Conservation (phyloP, 345 rosid species). For the Bruguiera sexangula region DNA sequence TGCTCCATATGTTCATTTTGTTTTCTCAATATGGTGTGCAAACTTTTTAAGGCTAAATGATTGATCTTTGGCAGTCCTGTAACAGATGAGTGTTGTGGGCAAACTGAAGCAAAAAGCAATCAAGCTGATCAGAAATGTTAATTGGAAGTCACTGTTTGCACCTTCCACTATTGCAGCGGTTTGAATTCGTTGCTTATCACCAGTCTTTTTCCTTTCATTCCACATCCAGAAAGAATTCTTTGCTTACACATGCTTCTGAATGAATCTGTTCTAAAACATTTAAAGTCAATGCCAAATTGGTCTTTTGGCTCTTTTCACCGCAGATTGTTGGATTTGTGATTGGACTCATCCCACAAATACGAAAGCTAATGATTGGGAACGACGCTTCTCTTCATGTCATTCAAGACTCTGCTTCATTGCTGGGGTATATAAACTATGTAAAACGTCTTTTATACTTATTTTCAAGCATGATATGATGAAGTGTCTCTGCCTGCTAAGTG, state of each 20-base stretch:
- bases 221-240: not conserved
- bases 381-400: constrained; percentile 59
- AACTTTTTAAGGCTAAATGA: not conserved
- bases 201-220: constrained; percentile 6
- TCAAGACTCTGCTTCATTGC: constrained; percentile 48
- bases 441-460: not conserved
- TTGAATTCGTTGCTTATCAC: not conserved
- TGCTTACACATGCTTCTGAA: not conserved
- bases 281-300: not conserved
- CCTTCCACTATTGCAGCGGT: constrained; percentile 65
- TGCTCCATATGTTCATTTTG: no score
- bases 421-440: constrained; percentile 44
- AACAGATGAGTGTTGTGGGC: constrained; percentile 29
- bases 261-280: not conserved
- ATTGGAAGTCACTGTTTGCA: constrained; percentile 45
- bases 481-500: not conserved
- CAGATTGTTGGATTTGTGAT: constrained; percentile 54
- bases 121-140: constrained; percentile 26
- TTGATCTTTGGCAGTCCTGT: constrained; percentile 12
- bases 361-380: constrained; percentile 45
- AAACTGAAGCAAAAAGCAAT: constrained; percentile 25
- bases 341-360: constrained; percentile 43
- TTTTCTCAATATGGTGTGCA: not conserved
- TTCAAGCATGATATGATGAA: not conserved
- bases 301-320: not conserved